Base-by-base conservation (phyloP, 2,329 filamentous ascomycete genomes). In the Xylaria sp. region DNA sequence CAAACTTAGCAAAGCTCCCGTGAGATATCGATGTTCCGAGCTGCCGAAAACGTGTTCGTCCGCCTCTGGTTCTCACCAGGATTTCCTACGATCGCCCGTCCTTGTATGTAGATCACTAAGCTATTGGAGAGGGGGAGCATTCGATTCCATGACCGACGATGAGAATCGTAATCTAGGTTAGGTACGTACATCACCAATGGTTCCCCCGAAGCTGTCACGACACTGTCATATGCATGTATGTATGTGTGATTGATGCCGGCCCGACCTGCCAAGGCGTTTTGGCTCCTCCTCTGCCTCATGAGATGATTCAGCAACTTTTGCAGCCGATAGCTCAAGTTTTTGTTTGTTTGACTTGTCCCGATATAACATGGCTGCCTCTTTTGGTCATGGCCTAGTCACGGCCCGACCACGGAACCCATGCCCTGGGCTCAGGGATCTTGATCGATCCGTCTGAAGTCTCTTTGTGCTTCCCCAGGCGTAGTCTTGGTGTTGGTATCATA, bases 21-120 rank as follows among this genome's bases (percentile, higher is more conserved):
- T 53, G 48, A 53, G 48, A 29, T 44, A 29, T 21, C 32, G 42
- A 23, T 16, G 21, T 44, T 37, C 58, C 63, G 59, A 69, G 66
- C 53, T 69, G 44, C 54, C 66, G n/a, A 35, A 66, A 66, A 27
- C 29, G 58, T 53, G 18, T 18, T 60, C 42, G 50, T 57, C 23
- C 40, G 23, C 57, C 63, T 55, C 60, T 64, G 55, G 58, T 60
- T 21, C 18, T 47, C 60, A 21, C 27, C 27, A n/a, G 29, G 60
- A 5, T 13, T 60, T 13, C 47, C 42, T 42, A 57, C 23, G 60
- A 68, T 65, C 53, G 61, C 13, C 48, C 27, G 4, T 42, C 42
- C 37, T 55, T 29, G 27, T n/a, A 55, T 60, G 61, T 25, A 60
- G 35, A 68, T 65, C 65, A 16, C 40, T 25, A 8, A 25, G 35